phyloP scores from a whole-genome alignment of 495 filamentous ascomycete genomes.

The Annulohypoxylon moriforme region DNA sequence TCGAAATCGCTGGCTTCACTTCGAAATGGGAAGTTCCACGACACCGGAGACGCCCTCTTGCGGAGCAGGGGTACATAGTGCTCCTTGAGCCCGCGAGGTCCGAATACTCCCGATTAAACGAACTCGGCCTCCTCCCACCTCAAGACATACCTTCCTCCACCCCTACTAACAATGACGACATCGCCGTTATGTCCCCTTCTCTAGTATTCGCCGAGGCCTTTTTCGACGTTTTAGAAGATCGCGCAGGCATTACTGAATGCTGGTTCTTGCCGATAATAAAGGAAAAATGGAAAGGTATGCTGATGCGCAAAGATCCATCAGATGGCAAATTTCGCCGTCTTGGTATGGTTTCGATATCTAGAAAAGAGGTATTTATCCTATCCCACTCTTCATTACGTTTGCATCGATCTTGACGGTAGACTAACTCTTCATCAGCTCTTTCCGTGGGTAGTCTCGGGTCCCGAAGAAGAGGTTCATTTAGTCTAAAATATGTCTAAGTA shows the following conservation, averaged over 20 bases:
- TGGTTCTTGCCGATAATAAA: conserved; percentile 32
- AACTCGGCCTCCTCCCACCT: neutral
- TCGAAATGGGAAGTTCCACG: neutral
- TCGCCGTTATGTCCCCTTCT: neutral
- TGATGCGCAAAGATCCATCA: conserved; percentile 14
- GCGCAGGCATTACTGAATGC: conserved; percentile 7
- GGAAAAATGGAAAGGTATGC: conserved; percentile 10
- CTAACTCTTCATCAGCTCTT: conserved; percentile 15
- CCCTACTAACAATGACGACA: neutral
- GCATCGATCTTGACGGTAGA: neutral
- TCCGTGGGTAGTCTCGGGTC: conserved; percentile 28
- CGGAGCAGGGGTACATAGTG: conserved; percentile 15
- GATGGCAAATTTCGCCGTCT: conserved; percentile 40
- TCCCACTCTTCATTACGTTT: neutral
- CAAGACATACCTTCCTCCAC: neutral
- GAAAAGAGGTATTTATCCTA: conserved; percentile 28
- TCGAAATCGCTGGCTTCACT: neutral
- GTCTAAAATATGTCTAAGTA: conserved; percentile 22
- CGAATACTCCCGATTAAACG: neutral
- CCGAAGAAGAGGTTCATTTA: conserved; percentile 28
- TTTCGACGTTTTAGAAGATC: conserved; percentile 28
- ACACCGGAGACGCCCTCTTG: neutral
- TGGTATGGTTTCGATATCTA: conserved; percentile 6
- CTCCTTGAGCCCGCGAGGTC: conserved; percentile 17
- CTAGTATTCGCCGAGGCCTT: conserved; percentile 18